These are phyloP conservation scores for Fraxinus xanthoxyloides DNA, from an alignment of 305 asterid genomes.

Conservation along the genomic window DNA sequence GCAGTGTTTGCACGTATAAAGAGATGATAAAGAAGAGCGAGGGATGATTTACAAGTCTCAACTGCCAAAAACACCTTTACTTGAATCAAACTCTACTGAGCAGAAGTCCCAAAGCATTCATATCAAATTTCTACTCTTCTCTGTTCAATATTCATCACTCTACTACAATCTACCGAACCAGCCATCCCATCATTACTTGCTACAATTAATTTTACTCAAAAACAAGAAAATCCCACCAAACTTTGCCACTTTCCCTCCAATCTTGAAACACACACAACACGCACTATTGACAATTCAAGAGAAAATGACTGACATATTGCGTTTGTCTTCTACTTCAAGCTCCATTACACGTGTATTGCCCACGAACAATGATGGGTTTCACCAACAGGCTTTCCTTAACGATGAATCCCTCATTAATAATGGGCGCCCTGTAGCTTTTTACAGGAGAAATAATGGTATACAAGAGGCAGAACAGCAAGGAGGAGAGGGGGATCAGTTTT, in stretches of 20 bases:
- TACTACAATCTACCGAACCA: slow-evolving; percentile 38
- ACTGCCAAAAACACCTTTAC: slow-evolving; percentile 47
- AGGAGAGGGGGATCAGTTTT: slow-evolving; percentile 36
- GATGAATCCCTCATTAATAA: slow-evolving; percentile 35
- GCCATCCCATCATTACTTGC: slow-evolving; percentile 29
- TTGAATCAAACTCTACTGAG: slow-evolving; percentile 63
- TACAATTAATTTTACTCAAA: not conserved
- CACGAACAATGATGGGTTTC: slow-evolving; percentile 59
- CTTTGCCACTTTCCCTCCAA: slow-evolving; percentile 25
- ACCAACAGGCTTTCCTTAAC: slow-evolving; percentile 46
- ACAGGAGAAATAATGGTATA: slow-evolving; percentile 35
- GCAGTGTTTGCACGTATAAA: not conserved
- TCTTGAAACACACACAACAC: slow-evolving; percentile 49
- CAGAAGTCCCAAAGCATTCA: slow-evolving; percentile 16
- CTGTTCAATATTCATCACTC: slow-evolving; percentile 23
- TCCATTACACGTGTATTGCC: slow-evolving; percentile 25
- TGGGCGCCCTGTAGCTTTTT: slow-evolving; percentile 40
- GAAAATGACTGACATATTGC: slow-evolving; percentile 42
- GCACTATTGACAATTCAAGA: slow-evolving; percentile 9
- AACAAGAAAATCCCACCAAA: slow-evolving; percentile 38
- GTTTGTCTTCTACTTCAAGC: slow-evolving; percentile 40
- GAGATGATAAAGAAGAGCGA: not conserved
- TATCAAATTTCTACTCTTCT: slow-evolving; percentile 2
- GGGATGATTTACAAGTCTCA: slow-evolving; percentile 38
- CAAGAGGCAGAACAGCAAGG: slow-evolving; percentile 35